Evolutionary conservation across 495 filamentous ascomycete genomes (phyloP).

Genomic region (Penicillium malachiteum): DNA sequence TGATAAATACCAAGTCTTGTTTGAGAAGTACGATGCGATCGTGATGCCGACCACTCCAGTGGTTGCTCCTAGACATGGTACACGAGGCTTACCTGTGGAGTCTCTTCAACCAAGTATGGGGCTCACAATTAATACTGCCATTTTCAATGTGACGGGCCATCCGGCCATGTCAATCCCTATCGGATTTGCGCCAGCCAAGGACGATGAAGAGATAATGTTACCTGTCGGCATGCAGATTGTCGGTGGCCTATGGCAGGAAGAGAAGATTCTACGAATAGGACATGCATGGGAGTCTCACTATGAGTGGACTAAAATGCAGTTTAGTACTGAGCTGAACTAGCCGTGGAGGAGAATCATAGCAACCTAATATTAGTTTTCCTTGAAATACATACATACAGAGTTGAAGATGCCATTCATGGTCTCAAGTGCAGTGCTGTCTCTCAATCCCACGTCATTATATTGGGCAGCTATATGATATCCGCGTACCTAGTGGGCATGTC

Average conservation of each 20-base stretch:
- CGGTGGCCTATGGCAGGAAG: slow-evolving; percentile 41
- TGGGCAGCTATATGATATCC: too few relatives aligned
- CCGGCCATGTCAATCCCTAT: slow-evolving; percentile 57
- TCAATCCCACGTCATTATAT: too few relatives aligned
- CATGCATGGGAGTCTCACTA: slow-evolving; percentile 51
- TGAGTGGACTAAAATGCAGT: slow-evolving; percentile 46
- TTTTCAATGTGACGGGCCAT: slow-evolving; percentile 58
- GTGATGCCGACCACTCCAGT: slow-evolving; percentile 50
- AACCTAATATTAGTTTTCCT: too few relatives aligned
- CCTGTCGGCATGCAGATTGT: slow-evolving; percentile 61
- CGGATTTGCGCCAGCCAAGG: slow-evolving; percentile 45
- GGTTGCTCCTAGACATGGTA: slow-evolving; percentile 37
- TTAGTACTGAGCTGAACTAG: slow-evolving; percentile 8
- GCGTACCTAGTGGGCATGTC: too few relatives aligned
- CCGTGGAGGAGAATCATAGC: not conserved
- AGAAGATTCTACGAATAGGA: slow-evolving; percentile 47
- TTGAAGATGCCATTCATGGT: too few relatives aligned
- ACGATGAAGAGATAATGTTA: slow-evolving; percentile 43
- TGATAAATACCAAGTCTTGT: slow-evolving; percentile 44
- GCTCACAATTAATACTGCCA: slow-evolving; percentile 53
- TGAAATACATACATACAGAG: too few relatives aligned
- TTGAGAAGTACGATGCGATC: slow-evolving; percentile 43
- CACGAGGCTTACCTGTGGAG: slow-evolving; percentile 37
- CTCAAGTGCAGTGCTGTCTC: too few relatives aligned
- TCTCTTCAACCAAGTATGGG: slow-evolving; percentile 44